Conservation (phyloP, 495 filamentous ascomycete species). For the Chaetomium tenue region DNA sequence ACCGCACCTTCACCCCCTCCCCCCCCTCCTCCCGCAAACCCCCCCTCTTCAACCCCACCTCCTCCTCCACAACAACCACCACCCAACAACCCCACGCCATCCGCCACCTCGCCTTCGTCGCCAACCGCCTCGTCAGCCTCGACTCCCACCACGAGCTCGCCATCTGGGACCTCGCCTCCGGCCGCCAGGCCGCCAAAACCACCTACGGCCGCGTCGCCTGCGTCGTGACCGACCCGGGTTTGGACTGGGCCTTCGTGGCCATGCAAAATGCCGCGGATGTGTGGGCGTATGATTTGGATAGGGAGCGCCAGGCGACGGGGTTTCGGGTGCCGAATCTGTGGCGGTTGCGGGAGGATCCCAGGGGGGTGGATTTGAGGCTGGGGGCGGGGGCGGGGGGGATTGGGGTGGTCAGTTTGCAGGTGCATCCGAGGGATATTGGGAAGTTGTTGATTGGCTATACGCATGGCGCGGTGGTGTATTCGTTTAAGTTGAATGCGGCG, state of each 20-base stretch:
- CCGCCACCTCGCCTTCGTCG: constrained; percentile 47
- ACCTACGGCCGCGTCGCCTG: constrained; percentile 70
- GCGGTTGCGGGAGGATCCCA: constrained; percentile 48
- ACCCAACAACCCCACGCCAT: constrained; percentile 19
- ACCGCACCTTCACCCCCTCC: constrained; percentile 67
- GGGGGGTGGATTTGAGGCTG: constrained; percentile 18
- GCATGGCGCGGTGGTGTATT: constrained; percentile 82
- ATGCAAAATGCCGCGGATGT: constrained; percentile 77
- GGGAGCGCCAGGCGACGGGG: constrained; percentile 60
- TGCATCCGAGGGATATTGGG: constrained; percentile 93
- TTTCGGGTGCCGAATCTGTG: constrained; percentile 85
- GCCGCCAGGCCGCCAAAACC: constrained; percentile 59
- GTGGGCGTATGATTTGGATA: constrained; percentile 85
- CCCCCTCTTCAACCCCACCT: constrained; percentile 23
- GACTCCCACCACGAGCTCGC: constrained; percentile 81
- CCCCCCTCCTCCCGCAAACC: constrained; percentile 15
- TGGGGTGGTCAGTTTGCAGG: constrained; percentile 62
- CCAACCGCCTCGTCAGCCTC: constrained; percentile 75
- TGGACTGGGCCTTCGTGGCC: constrained; percentile 88
- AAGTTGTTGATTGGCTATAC: constrained; percentile 83
- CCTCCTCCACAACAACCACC: background rate
- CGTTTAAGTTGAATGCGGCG: constrained; percentile 82
- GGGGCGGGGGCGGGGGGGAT: constrained; percentile 38
- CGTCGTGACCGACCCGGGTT: constrained; percentile 74
- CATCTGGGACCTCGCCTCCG: constrained; percentile 69